Percentiles rank a stretch among this genome's conserved stretches.
Conservation (phyloP, 257 asterid genomes). For the Solanum paucissectum region DNA sequence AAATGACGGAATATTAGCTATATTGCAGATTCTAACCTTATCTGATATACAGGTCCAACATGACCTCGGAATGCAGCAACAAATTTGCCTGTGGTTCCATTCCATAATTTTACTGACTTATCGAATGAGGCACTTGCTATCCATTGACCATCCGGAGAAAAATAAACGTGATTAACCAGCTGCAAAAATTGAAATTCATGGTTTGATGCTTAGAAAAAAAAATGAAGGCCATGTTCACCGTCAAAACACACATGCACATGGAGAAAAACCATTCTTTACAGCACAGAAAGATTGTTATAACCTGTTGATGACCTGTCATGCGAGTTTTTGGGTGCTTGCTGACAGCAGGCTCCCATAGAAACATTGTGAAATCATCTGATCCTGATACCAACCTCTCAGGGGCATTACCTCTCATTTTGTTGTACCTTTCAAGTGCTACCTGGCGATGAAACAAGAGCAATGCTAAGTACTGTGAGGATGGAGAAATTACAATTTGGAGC, state of each 20-base stretch:
- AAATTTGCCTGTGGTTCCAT: slow-evolving; percentile 76
- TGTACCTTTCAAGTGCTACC: slow-evolving; percentile 87
- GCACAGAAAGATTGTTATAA: slow-evolving; percentile 11
- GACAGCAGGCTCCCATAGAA: slow-evolving; percentile 80
- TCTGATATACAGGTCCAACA: slow-evolving; percentile 94
- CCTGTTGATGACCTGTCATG: slow-evolving; percentile 99
- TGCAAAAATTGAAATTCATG: slow-evolving; percentile 18
- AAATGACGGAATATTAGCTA: not conserved
- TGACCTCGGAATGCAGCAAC: slow-evolving; percentile 92
- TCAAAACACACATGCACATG: not conserved
- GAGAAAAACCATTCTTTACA: not conserved
- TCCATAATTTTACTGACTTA: slow-evolving; percentile 91
- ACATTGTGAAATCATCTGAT: slow-evolving; percentile 95
- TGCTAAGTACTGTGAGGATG: not conserved
- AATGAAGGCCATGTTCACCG: not conserved
- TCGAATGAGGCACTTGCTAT: slow-evolving; percentile 97
- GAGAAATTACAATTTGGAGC: not conserved
- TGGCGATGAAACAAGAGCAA: slow-evolving; percentile 19
- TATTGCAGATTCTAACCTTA: slow-evolving; percentile 39
- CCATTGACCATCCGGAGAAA: slow-evolving; percentile 95
- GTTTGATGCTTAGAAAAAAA: not conserved
- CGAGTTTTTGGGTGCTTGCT: slow-evolving; percentile 77
- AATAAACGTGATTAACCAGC: slow-evolving; percentile 95
- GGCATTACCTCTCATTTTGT: slow-evolving; percentile 59
- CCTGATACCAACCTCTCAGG: slow-evolving; percentile 94